These are phyloP conservation scores for Pythium oligandrum DNA, from an alignment of 352 stramenopile genomes.

Conservation along the genomic window DNA sequence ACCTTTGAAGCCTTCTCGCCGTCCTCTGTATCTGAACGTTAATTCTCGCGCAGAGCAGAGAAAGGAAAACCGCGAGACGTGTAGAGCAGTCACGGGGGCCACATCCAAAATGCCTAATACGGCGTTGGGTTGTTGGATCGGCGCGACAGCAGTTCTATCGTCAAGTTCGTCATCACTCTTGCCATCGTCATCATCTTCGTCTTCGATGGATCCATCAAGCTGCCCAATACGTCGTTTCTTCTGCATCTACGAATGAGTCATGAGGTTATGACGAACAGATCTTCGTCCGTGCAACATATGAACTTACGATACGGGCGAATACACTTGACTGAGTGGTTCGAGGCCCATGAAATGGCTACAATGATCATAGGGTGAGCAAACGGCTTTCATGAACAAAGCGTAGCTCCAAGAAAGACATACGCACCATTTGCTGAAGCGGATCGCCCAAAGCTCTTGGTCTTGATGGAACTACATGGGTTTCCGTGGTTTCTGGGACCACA, in stretches of 20 bases:
- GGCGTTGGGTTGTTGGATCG: no score
- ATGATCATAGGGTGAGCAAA: no score
- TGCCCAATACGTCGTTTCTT: slow-evolving; percentile 17
- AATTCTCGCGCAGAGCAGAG: slow-evolving; percentile 16
- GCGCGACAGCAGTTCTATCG: background rate
- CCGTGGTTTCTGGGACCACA: no score
- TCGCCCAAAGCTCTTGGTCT: background rate
- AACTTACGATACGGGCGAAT: slow-evolving; percentile 16
- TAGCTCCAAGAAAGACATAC: background rate
- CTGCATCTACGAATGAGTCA: slow-evolving; percentile 1
- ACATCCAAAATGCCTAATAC: background rate
- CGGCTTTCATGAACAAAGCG: no score
- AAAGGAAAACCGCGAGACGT: slow-evolving; percentile 9
- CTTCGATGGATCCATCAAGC: slow-evolving; percentile 10
- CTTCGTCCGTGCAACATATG: no score
- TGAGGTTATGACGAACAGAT: no score
- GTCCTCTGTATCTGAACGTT: slow-evolving; percentile 11
- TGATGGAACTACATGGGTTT: no score
- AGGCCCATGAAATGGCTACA: no score
- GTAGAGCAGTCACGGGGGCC: slow-evolving; percentile 2
- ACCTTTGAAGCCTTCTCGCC: slow-evolving; percentile 2
- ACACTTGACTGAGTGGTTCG: slow-evolving; percentile 7
- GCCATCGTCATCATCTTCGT: slow-evolving; percentile 1
- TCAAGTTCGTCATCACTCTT: background rate
- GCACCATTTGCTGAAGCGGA: slow-evolving; percentile 5